These are phyloP conservation scores for Euphrasia confusa DNA, from an alignment of 257 asterid genomes.

Conservation along the genomic window DNA sequence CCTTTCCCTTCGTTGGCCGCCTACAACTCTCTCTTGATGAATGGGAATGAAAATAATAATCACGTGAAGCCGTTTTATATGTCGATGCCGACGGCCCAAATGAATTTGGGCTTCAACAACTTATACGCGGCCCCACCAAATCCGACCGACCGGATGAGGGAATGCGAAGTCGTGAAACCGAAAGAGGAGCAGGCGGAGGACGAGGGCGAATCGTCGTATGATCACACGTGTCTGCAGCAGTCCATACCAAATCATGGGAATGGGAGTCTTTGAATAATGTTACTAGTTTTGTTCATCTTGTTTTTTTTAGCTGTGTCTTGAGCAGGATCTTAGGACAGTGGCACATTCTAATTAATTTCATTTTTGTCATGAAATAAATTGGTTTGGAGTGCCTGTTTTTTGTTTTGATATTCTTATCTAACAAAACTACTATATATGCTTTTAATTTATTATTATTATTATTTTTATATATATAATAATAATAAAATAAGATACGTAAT, in stretches of 20 bases:
- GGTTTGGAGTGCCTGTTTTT: background rate
- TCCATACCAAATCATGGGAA: constrained; percentile 30
- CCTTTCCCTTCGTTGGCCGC: constrained; percentile 29
- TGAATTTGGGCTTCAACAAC: constrained; percentile 31
- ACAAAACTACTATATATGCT: no score
- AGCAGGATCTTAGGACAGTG: constrained; percentile 9
- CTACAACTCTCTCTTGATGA: constrained; percentile 28
- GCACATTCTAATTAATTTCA: background rate
- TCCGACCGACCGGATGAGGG: constrained; percentile 21
- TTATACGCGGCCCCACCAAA: constrained; percentile 23
- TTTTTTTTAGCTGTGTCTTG: background rate
- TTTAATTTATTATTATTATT: no score
- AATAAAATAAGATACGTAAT: no score
- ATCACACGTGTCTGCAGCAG: constrained; percentile 18
- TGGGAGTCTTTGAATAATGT: constrained; percentile 27
- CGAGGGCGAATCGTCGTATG: constrained; percentile 25
- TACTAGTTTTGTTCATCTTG: background rate
- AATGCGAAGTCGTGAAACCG: constrained; percentile 34
- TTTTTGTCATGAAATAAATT: background rate
- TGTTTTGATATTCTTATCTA: background rate
- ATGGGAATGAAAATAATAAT: constrained; percentile 16
- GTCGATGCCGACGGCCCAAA: constrained; percentile 10
- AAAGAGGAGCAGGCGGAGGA: constrained; percentile 50
- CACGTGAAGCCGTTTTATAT: constrained; percentile 21
- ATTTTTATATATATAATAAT: no score